These are phyloP conservation scores for Coemansia sp. DNA, from an alignment of 192 early-diverging fungal genomes.

Conservation along the genomic window DNA sequence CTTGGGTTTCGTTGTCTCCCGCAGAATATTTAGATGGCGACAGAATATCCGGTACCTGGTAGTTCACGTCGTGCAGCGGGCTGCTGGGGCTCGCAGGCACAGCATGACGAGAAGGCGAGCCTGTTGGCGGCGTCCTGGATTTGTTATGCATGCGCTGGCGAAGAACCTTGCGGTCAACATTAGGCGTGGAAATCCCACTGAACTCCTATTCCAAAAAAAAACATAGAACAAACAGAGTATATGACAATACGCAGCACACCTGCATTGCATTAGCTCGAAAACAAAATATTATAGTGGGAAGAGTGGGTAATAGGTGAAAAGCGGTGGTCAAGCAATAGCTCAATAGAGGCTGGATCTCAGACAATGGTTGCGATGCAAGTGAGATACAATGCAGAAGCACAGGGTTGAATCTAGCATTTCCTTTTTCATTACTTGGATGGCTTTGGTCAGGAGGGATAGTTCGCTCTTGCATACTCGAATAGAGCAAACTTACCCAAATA, in stretches of 20 bases:
- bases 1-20: constrained; percentile 14
- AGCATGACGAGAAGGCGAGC: constrained; percentile 3
- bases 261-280: not conserved
- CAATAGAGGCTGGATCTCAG: not conserved
- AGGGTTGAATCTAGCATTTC: not conserved
- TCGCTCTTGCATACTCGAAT: constrained; percentile 1
- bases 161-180: constrained; percentile 31
- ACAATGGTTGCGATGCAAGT: not conserved
- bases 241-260: not conserved
- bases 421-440: not conserved
- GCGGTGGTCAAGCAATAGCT: not conserved
- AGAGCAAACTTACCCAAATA: not conserved
- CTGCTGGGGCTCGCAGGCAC: constrained; percentile 36
- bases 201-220: constrained; percentile 24
- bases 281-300: not conserved
- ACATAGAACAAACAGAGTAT: not conserved
- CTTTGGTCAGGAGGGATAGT: not conserved
- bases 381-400: not conserved
- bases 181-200: constrained; percentile 42
- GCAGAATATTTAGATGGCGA: constrained; percentile 31
- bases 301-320: too few relatives aligned
- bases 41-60: constrained; percentile 11
- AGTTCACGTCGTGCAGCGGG: constrained; percentile 21
- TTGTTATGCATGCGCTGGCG: constrained; percentile 21
- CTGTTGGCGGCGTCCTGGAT: constrained; percentile 10